These are phyloP conservation scores for Candida tropicalis DNA, from an alignment of 1,139 yeast genomes.

Conservation along the genomic window DNA sequence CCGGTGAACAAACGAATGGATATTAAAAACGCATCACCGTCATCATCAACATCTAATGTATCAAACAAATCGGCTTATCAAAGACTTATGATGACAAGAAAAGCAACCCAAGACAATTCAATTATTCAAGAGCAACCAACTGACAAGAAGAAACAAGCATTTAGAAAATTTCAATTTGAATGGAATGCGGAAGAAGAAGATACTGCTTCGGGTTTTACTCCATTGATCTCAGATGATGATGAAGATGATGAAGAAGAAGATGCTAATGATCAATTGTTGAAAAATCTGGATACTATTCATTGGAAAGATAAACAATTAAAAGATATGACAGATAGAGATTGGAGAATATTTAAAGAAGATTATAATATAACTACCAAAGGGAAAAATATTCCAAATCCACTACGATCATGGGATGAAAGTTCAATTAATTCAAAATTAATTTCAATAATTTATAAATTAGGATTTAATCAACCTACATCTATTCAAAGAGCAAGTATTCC, in stretches of 20 bases:
- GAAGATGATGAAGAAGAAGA: slow-evolving; percentile 16
- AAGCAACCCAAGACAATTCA: slow-evolving; percentile 8
- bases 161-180: slow-evolving; percentile 54
- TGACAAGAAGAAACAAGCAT: slow-evolving; percentile 13
- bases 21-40: slow-evolving; percentile 19
- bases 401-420: slow-evolving; percentile 71
- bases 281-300: slow-evolving; percentile 39
- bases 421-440: slow-evolving; percentile 42
- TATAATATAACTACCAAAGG: slow-evolving; percentile 68
- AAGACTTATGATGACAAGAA: slow-evolving; percentile 4
- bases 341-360: slow-evolving; percentile 88
- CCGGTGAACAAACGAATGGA: slow-evolving; percentile 50
- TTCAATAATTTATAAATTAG: slow-evolving; percentile 37
- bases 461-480: slow-evolving; percentile 75
- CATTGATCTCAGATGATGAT: slow-evolving; percentile 34
- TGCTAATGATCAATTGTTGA: slow-evolving; percentile 15
- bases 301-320: slow-evolving; percentile 71
- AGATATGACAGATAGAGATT: slow-evolving; percentile 79
- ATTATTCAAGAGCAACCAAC: slow-evolving; percentile 8
- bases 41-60: not conserved
- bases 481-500: slow-evolving; percentile 91
- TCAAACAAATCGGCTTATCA: not conserved
- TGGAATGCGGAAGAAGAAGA: slow-evolving; percentile 77
- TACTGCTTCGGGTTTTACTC: slow-evolving; percentile 50
- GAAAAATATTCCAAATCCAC: slow-evolving; percentile 53